Evolutionary conservation across 2,329 filamentous ascomycete genomes (phyloP), one percentile per base, ranked within the genome.

Genomic region (Sclerotinia glacialis): DNA sequence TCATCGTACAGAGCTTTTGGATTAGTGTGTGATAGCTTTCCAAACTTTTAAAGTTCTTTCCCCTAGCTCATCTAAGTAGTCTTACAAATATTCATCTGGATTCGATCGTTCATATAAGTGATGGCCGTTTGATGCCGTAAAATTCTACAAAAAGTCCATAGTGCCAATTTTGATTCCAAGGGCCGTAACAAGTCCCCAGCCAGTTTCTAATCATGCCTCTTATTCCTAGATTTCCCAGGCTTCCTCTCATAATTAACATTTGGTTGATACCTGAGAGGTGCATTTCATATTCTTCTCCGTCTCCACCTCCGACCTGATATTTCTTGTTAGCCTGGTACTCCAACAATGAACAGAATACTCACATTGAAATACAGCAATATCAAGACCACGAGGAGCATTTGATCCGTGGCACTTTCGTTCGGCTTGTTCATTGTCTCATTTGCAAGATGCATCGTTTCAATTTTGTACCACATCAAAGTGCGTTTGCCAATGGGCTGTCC

Each of bases 231-330:
- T 64, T 67, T 8, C 52, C 28, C 12, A 54, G 65, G 2, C 71
- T 71, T 14, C 72, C 70, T 59, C 70, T 62, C 8, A 71, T 26
- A 9, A 23, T 66, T 7, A 72, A 6, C 71, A 73, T 73, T 64
- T 72, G 67, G 28, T 73, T 34, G 7, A 73, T 72, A 11, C 71
- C 72, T 28, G 46, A 56, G 6, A 73, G 59, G 61, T 72, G 72
- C 28, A 68, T 70, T 44, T 72, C 69, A 58, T 71, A 72, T 54
- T 73, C 72, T 14, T 69, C 64, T 34, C 60, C 53, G 55, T 69
- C 60, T n/a, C 60, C 61, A 26, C 61, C 69, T 46, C 69, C 69
- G 11, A 72, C 69, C 71, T 71, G 46, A n/a, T n/a, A 16, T 12
- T 14, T 12, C 9, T 40, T 52, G 12, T 62, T n/a, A 50, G 44